Conservation (phyloP, 495 filamentous ascomycete genomes). For the Aspergillus avenaceus region DNA sequence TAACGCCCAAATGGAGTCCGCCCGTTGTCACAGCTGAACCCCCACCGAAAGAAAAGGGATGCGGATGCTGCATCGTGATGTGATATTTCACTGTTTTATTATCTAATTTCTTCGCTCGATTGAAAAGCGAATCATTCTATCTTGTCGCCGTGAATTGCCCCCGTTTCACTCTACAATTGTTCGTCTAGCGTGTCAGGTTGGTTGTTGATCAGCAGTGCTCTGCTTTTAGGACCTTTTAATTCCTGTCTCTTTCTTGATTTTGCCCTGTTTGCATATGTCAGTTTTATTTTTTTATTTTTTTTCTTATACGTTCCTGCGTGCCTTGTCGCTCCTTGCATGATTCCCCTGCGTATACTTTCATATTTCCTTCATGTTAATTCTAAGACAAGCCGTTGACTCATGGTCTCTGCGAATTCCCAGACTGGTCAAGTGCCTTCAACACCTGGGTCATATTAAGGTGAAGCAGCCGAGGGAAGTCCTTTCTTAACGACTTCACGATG, state of each 20-base stretch:
- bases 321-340: constrained; percentile 8
- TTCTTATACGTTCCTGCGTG: constrained; percentile 14
- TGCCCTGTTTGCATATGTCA: too few species aligned
- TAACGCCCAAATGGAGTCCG: constrained; percentile 35
- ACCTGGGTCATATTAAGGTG: not conserved
- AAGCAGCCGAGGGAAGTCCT: constrained; percentile 3
- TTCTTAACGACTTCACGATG: constrained; percentile 10
- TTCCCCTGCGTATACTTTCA: constrained; percentile 11
- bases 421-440: not conserved
- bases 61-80: constrained; percentile 53
- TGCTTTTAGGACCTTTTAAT: constrained; percentile 31
- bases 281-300: constrained; percentile 20
- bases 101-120: not conserved
- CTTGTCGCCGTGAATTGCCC: constrained; percentile 4
- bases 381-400: not conserved
- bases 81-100: constrained; percentile 24
- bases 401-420: constrained; percentile 1
- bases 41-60: constrained; percentile 40
- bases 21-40: constrained; percentile 35
- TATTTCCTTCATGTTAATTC: not conserved
- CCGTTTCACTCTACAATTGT: constrained; percentile 14
- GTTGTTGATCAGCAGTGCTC: constrained; percentile 13
- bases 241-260: constrained; percentile 22
- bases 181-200: constrained; percentile 30
- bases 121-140: not conserved